Evolutionary conservation across 768 basidiomycete genomes (phyloP), one percentile per base, ranked within the genome.

Genomic region (Boletus barrowsii): DNA sequence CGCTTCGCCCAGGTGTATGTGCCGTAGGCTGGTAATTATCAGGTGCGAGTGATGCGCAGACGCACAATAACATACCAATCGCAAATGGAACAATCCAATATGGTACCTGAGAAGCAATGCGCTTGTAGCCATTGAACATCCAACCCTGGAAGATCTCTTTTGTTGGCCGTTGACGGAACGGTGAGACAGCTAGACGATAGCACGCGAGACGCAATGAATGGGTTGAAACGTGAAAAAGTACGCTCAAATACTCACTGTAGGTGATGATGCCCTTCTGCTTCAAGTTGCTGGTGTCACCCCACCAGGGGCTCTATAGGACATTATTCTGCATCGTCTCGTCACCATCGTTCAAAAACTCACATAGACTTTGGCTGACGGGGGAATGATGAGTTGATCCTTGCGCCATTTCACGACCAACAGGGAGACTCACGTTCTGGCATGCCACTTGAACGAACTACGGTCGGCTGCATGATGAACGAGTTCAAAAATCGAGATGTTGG

Each of bases 101-200:
- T 40, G 90, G 75, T 32, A 83, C 75, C 67, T 94, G 88, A 53
- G 77, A 76, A 39, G 84, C 82, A 48, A 93, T 69, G 58, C 94
- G 84, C 50, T 79, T 80, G 78, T 86, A 89, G 36, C 92, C 93
- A 73, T 93, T 93, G 81, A 93, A 91, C 62, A 93, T 68, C 78
- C 90, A 96, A 60, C 73, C 82, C 51, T 79, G 78, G 66, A 93
- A 68, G 64, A 85, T 81, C 51, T 88, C 77, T 45, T 87, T 84
- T 40, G 86, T 81, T 17, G 89, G 83, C 55, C 83, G 84, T 60
- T 88, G 81, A 69, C 86, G 84, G 76, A 82, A 88, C 9, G 92
- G 89, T n/a, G 93, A 93, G 58, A 94, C 65, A 59, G 80, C 94
- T 97, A 56, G 35, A 48, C 20, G 42, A 26, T 24, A 35, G 5